Evolutionary conservation across 208 protist species (phyloP), one percentile per base, ranked within the genome.

Genomic region (Herpetomonas tarakana): DNA sequence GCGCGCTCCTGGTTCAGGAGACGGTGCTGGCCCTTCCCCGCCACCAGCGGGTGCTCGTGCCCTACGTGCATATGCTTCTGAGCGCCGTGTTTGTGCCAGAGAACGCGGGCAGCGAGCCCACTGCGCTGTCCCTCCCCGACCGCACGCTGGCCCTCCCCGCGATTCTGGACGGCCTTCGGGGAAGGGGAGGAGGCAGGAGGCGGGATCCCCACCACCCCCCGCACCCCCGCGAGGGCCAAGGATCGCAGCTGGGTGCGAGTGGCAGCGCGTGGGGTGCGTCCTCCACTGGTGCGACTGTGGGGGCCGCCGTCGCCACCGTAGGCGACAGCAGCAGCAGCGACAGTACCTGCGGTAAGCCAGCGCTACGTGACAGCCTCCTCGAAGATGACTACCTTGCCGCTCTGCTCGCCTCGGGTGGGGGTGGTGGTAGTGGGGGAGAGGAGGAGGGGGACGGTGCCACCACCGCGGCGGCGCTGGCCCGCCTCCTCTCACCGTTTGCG

Each of bases 31-130:
- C 58, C 12, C 68, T 92, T 2, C 78, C 88, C 0, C 79, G 85
- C 0, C 78, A 92, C 53, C 74, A 91, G 41, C 45, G 54, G 19
- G 71, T 74, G 29, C 56, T 95, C 9, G 26, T 49, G 38, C 83
- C 81, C 14, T 89, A 76, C 52, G 60, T 88, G 19, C 64, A 71
- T 7, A 70, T 90, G 59, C 52, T 95, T 21, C 57, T 95, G n/a
- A 71, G 76, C 16, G 74, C 71, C 22, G 63, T 88, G 21, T 91
- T 85, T 58, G 82, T 95, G 9, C 71, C 83, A 1, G 74, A 91
- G 58, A 81, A 73, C 1, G 49, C 58, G 7, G 58, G 65, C 16
- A 65, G 58, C 27, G 62, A 80, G 53, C 72, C 73, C 3, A 58
- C 65, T 1, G 68, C 72, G 14, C 65, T 73, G 25, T 45, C 63